Base-by-base conservation (phyloP, 2,329 filamentous ascomycete species). In the Leptosphaerulina australis region DNA sequence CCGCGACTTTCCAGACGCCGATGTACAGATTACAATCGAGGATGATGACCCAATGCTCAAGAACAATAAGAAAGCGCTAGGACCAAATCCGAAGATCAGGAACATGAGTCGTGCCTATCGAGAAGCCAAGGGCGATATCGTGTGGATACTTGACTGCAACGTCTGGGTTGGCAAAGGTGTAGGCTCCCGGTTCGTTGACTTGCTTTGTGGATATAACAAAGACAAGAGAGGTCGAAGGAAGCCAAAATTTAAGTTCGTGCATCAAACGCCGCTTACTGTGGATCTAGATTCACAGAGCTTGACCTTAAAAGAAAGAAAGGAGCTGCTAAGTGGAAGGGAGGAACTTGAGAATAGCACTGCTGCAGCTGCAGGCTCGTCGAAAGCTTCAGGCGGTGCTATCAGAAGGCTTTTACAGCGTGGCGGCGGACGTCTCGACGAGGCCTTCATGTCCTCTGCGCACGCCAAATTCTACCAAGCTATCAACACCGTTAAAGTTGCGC, bases 381-480 rank as follows among this genome's bases (percentile, higher is more conserved):
- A 66, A 21, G 55, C 60, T 3, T 62, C 66, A 5, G 55, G 54
- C n/a, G 55, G 60, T 30, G 54, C 50, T 8, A 55, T 67, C 29
- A 55, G 46, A 20, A 59, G 57, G 18, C 55, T 71, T 5, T 34
- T 69, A n/a, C 67, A 71, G 36, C 65, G 69, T 28, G 86, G 86
- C 26, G 94, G 95, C 17, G 92, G 91, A 5, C 83, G 91, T 0
- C 80, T 99, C 0, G 94, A 99, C 69, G 94, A 99, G 69, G 85
- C 93, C 73, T 99, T 97, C 76, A 88, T 99, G 81, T 87, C 91
- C 0, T 94, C 91, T 0, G 85, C 91, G 0, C 94, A 99, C 72
- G 91, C 91, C 62, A 99, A 99, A 70, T 97, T 99, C 79, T 99
- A 99, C 77, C 88, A 88, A 7, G 94, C 93, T 54, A 99, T 99